phyloP scores from a whole-genome alignment of 2,329 filamentous ascomycete species.

The Venturia pyrina region DNA sequence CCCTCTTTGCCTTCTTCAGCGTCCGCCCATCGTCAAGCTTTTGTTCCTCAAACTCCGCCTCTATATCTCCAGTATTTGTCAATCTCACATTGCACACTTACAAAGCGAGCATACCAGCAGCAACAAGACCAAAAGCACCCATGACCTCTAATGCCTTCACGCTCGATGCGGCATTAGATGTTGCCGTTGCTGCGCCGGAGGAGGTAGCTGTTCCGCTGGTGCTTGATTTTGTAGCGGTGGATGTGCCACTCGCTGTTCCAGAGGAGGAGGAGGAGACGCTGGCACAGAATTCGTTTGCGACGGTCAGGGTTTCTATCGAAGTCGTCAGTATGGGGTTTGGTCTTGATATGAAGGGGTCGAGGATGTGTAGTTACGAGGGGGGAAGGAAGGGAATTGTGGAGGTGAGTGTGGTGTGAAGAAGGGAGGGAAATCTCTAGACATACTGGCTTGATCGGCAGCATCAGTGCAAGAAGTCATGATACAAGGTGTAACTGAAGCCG shows the following conservation, averaged over 20 bases:
- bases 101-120: slow-evolving; percentile 11
- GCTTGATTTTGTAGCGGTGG: background rate
- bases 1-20: background rate
- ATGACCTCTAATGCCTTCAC: background rate
- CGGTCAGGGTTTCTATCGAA: slow-evolving; percentile 14
- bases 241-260: background rate
- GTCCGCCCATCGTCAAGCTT: background rate
- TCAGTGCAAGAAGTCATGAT: slow-evolving; percentile 27
- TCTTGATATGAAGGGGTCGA: background rate
- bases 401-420: too few species aligned
- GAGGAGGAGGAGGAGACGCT: background rate
- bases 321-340: background rate
- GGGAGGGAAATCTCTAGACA: slow-evolving; percentile 14
- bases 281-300: slow-evolving; percentile 20
- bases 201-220: background rate
- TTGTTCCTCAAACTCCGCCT: background rate
- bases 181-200: background rate
- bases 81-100: background rate
- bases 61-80: background rate
- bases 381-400: too few species aligned
- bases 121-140: background rate
- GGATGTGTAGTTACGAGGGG: background rate
- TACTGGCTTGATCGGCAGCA: slow-evolving; percentile 28
- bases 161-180: slow-evolving; percentile 1
- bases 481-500: slow-evolving; percentile 30